phyloP scores from a whole-genome alignment of 1,284 basidiomycete species.

The Marasmius tenuissimus region DNA sequence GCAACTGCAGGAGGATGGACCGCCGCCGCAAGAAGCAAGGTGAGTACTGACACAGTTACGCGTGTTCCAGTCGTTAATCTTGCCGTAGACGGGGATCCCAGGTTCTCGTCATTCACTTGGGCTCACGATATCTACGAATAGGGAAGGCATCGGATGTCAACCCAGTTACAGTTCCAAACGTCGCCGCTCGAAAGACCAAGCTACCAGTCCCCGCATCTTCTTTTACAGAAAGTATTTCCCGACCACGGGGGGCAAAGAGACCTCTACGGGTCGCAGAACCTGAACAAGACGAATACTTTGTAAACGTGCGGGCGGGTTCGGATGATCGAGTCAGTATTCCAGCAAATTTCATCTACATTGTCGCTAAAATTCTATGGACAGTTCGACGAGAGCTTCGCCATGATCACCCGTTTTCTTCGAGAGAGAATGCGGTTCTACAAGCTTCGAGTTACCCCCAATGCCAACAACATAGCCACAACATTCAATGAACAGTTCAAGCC shows the following conservation, averaged over 20 bases:
- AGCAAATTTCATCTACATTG: background rate
- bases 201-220: constrained; percentile 39
- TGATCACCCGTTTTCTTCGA: constrained; percentile 73
- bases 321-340: constrained; percentile 59
- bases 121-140: constrained; percentile 84
- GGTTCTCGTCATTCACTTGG: constrained; percentile 91
- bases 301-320: constrained; percentile 31
- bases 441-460: constrained; percentile 76
- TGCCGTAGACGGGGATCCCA: constrained; percentile 64
- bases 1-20: constrained; percentile 38
- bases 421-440: constrained; percentile 90
- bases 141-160: constrained; percentile 89
- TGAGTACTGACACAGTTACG: constrained; percentile 22
- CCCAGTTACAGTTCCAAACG: constrained; percentile 73
- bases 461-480: constrained; percentile 67
- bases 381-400: constrained; percentile 74
- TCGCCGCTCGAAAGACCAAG: constrained; percentile 70
- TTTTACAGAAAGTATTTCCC: constrained; percentile 51
- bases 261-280: constrained; percentile 18
- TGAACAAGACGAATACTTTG: constrained; percentile 46
- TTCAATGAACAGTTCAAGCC: constrained; percentile 79
- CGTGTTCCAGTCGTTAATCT: constrained; percentile 8
- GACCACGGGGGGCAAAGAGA: constrained; percentile 40
- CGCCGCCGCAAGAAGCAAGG: constrained; percentile 42
- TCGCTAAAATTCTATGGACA: constrained; percentile 24